These are phyloP conservation scores for Gnomoniopsis sp. DNA, from an alignment of 2,329 filamentous ascomycete genomes.

Conservation along the genomic window DNA sequence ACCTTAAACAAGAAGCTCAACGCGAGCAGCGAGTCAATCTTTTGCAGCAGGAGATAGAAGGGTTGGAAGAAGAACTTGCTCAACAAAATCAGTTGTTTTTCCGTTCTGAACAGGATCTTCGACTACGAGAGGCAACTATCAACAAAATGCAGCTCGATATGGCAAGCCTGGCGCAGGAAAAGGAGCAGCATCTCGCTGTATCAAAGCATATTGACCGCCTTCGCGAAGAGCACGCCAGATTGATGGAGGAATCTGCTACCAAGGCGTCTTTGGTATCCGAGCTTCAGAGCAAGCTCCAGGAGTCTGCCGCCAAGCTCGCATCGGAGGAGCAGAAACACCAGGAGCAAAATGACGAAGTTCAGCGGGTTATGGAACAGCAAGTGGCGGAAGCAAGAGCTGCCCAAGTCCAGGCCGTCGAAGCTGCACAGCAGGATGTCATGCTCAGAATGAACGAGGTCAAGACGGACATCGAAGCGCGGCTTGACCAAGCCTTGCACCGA, in stretches of 20 bases:
- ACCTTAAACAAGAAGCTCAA: neutral
- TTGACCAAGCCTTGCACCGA: conserved; percentile 23
- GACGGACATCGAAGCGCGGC: conserved; percentile 23
- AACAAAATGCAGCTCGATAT: conserved; percentile 18
- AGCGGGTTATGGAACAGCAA: conserved; percentile 19
- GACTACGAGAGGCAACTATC: conserved; percentile 5
- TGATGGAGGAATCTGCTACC: conserved; percentile 19
- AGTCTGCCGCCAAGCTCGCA: conserved; percentile 13
- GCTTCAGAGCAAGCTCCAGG: conserved; percentile 20
- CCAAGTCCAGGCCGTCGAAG: conserved; percentile 25
- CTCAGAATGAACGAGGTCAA: conserved; percentile 25
- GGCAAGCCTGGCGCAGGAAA: conserved; percentile 18
- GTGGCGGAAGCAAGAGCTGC: conserved; percentile 16
- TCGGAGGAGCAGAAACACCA: conserved; percentile 19
- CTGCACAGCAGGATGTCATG: conserved; percentile 30
- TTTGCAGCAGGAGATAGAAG: conserved; percentile 17
- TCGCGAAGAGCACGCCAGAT: conserved; percentile 7
- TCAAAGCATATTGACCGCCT: conserved; percentile 10
- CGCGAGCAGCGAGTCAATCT: neutral
- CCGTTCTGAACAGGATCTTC: neutral
- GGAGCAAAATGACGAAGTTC: conserved; percentile 18
- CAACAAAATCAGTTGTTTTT: neutral
- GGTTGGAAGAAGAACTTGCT: conserved; percentile 14
- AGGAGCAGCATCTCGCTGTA: conserved; percentile 6
- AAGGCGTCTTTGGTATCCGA: conserved; percentile 17